phyloP scores from a whole-genome alignment of 2,329 filamentous ascomycete species.

The Dactylonectria estremocensis region DNA sequence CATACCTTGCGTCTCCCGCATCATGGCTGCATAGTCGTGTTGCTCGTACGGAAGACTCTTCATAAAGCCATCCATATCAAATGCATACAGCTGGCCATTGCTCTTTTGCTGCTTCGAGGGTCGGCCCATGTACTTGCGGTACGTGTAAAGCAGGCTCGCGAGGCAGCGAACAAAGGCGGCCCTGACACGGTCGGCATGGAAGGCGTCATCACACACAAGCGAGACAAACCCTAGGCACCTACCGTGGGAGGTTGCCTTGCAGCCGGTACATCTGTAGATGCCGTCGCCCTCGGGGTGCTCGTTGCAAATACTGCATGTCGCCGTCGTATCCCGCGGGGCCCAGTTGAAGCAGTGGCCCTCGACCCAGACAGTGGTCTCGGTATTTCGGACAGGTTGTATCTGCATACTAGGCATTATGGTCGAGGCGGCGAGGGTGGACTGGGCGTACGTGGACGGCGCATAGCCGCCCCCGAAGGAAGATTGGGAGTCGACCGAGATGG shows the following conservation, averaged over 20 bases:
- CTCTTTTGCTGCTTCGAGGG: conserved; percentile 73
- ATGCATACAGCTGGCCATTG: conserved; percentile 73
- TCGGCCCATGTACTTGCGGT: conserved; percentile 74
- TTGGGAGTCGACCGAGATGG: conserved; percentile 73
- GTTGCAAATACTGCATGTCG: conserved; percentile 81
- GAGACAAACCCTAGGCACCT: conserved; percentile 75
- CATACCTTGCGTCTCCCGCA: conserved; percentile 77
- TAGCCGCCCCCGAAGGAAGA: conserved; percentile 81
- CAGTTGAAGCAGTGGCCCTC: conserved; percentile 87
- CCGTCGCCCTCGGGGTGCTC: conserved; percentile 81
- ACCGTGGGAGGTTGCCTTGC: conserved; percentile 70
- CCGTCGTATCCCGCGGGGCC: conserved; percentile 70
- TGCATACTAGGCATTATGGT: conserved; percentile 91
- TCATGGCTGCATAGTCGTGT: conserved; percentile 75
- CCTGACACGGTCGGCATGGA: conserved; percentile 73
- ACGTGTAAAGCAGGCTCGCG: conserved; percentile 77
- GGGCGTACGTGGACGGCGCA: conserved; percentile 86
- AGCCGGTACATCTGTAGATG: conserved; percentile 81
- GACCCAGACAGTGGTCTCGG: conserved; percentile 85
- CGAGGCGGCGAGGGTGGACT: conserved; percentile 87
- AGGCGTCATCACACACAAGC: conserved; percentile 75
- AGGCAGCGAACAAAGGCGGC: conserved; percentile 77
- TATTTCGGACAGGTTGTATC: conserved; percentile 83
- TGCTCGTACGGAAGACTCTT: conserved; percentile 76
- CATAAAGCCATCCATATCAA: conserved; percentile 77